These are phyloP conservation scores for Exophiala lecanii-corni DNA, from an alignment of 2,329 filamentous ascomycete genomes.

Conservation along the genomic window DNA sequence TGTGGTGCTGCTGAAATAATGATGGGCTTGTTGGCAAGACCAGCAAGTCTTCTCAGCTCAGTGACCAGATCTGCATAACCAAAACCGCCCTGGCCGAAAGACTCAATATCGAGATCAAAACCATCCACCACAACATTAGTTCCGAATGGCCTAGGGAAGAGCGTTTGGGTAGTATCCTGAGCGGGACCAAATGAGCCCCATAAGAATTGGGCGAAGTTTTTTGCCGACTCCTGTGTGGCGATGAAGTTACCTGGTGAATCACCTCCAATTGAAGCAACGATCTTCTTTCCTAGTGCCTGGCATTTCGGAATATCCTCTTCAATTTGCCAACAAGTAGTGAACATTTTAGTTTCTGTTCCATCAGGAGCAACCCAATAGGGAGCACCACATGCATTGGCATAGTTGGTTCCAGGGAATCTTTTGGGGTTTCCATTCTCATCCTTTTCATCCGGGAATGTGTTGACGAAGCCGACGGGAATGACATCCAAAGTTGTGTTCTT, in stretches of 20 bases:
- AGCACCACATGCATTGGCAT: conserved; percentile 50
- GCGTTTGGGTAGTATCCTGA: conserved; percentile 25
- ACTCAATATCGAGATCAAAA: conserved; percentile 73
- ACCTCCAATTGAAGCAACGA: conserved; percentile 68
- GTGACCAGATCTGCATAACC: conserved; percentile 61
- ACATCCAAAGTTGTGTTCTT: conserved; percentile 49
- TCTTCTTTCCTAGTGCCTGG: conserved; percentile 63
- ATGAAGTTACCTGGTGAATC: conserved; percentile 67
- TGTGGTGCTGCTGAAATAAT: conserved; percentile 64
- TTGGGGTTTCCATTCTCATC: conserved; percentile 43
- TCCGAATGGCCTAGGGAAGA: conserved; percentile 61
- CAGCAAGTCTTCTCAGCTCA: conserved; percentile 49
- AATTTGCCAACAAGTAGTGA: conserved; percentile 42
- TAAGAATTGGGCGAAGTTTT: conserved; percentile 55
- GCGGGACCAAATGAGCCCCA: conserved; percentile 68
- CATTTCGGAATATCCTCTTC: conserved; percentile 51
- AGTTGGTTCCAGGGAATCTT: conserved; percentile 51
- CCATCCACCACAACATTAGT: conserved; percentile 59
- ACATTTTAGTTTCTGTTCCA: conserved; percentile 35
- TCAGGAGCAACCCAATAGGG: conserved; percentile 34
- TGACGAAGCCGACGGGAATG: conserved; percentile 54
- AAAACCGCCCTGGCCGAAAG: conserved; percentile 38
- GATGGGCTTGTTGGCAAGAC: conserved; percentile 48
- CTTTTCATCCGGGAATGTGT: conserved; percentile 46
- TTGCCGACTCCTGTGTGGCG: conserved; percentile 47